Evolutionary conservation across 31 red algal species (phyloP).

Genomic region (Odonthalia washingtoniensis): DNA sequence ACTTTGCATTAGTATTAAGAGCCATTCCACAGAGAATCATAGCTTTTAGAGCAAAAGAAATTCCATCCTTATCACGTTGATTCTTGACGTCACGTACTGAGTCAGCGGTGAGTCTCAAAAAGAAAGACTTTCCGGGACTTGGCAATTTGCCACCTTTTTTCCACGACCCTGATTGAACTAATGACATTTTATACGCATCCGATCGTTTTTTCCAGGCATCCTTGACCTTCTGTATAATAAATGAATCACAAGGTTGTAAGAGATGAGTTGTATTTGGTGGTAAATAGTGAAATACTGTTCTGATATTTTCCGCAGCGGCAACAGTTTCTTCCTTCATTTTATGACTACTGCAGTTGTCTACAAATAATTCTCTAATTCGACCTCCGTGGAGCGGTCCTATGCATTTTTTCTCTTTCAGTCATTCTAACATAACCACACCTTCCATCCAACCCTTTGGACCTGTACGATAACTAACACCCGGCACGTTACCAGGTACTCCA

Average conservation of each 20-base stretch:
- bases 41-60: not conserved
- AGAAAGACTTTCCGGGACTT: too few relatives aligned
- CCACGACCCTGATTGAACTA: not conserved
- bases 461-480: slow-evolving; percentile 27
- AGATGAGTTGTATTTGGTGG: slow-evolving; percentile 25
- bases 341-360: slow-evolving; percentile 27
- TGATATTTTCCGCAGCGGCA: not conserved
- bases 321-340: not conserved
- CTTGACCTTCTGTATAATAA: slow-evolving; percentile 41
- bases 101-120: not conserved
- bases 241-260: slow-evolving; percentile 26
- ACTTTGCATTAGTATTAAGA: not conserved
- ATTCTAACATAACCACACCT: not conserved
- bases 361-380: slow-evolving; percentile 21
- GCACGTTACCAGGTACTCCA: slow-evolving; percentile 25
- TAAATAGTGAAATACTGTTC: slow-evolving; percentile 4
- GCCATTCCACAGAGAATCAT: slow-evolving; percentile 19
- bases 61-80: slow-evolving; percentile 12
- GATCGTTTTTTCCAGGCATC: slow-evolving; percentile 1
- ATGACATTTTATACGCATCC: slow-evolving; percentile 23
- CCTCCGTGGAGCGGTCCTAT: not conserved
- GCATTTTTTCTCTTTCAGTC: not conserved
- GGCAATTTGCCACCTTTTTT: not conserved
- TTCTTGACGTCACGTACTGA: slow-evolving; percentile 15
- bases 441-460: slow-evolving; percentile 38